phyloP scores from a whole-genome alignment of 2,329 filamentous ascomycete genomes.

The Trichophyton mentagrophytes region DNA sequence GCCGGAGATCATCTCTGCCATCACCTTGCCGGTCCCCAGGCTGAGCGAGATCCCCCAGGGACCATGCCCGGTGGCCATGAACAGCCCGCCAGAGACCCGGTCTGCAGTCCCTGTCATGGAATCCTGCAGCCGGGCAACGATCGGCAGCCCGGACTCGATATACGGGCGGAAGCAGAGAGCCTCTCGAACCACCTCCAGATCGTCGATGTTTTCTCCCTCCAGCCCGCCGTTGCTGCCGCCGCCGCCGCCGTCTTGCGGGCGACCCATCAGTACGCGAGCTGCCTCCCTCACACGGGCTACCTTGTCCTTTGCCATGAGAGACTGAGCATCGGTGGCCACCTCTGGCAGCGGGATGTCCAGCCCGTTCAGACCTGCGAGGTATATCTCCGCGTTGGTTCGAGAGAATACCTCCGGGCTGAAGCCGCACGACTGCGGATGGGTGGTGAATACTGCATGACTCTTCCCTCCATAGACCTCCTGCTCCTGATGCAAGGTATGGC shows the following conservation, averaged over 20 bases:
- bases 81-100: constrained; percentile 48
- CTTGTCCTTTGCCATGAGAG: constrained; percentile 33
- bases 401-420: constrained; percentile 63
- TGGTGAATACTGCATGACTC: constrained; percentile 59
- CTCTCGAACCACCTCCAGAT: constrained; percentile 51
- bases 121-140: constrained; percentile 48
- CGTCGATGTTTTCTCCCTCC: constrained; percentile 29
- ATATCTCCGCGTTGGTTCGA: constrained; percentile 54
- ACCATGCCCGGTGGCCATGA: constrained; percentile 58
- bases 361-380: constrained; percentile 60
- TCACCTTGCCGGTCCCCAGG: constrained; percentile 56
- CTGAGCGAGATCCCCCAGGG: constrained; percentile 58
- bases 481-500: constrained; percentile 26
- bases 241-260: constrained; percentile 8
- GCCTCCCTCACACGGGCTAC: constrained; percentile 22
- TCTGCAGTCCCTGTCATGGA: constrained; percentile 40
- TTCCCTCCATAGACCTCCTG: constrained; percentile 28
- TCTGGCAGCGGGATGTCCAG: constrained; percentile 47
- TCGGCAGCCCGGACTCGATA: constrained; percentile 50
- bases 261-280: constrained; percentile 25
- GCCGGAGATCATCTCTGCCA: constrained; percentile 57
- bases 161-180: constrained; percentile 63
- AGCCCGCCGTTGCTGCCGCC: background rate
- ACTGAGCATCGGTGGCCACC: constrained; percentile 30
- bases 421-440: constrained; percentile 36